Conservation (phyloP, 2,329 filamentous ascomycete genomes). For the Microcyclospora tardicrescens region DNA sequence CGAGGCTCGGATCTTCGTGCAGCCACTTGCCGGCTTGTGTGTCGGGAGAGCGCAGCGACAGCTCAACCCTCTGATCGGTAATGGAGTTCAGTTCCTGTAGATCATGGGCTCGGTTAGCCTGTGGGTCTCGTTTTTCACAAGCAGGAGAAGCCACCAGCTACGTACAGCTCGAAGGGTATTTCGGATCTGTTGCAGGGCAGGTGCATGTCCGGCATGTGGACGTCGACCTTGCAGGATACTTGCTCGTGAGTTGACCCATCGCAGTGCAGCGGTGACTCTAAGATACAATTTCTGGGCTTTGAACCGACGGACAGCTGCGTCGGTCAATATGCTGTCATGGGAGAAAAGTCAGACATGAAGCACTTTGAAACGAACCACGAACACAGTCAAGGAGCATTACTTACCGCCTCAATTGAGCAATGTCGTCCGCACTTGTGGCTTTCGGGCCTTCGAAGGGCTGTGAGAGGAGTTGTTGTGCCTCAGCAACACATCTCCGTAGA, state of each 20-base stretch:
- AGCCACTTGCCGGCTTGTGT: slow-evolving; percentile 47
- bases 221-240: slow-evolving; percentile 39
- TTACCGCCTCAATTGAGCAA: slow-evolving; percentile 44
- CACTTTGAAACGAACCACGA: too few species aligned
- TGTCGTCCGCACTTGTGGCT: slow-evolving; percentile 37
- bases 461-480: slow-evolving; percentile 42
- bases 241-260: slow-evolving; percentile 45
- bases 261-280: slow-evolving; percentile 42
- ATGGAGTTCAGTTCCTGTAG: slow-evolving; percentile 43
- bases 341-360: not conserved
- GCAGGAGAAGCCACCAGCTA: not conserved
- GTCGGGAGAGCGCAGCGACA: slow-evolving; percentile 43
- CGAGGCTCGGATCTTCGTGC: slow-evolving; percentile 45
- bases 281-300: slow-evolving; percentile 50
- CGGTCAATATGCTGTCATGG: slow-evolving; percentile 45
- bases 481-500: slow-evolving; percentile 41
- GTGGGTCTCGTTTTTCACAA: not conserved
- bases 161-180: slow-evolving; percentile 31
- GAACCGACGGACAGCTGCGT: slow-evolving; percentile 47
- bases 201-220: slow-evolving; percentile 34
- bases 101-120: not conserved
- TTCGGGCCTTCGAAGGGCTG: slow-evolving; percentile 33
- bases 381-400: not conserved
- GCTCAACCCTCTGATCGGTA: slow-evolving; percentile 44
- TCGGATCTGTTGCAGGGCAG: slow-evolving; percentile 37